Evolutionary conservation across 495 filamentous ascomycete genomes (phyloP), one percentile per base, ranked within the genome.

Genomic region (Glutinoglossum americanum): DNA sequence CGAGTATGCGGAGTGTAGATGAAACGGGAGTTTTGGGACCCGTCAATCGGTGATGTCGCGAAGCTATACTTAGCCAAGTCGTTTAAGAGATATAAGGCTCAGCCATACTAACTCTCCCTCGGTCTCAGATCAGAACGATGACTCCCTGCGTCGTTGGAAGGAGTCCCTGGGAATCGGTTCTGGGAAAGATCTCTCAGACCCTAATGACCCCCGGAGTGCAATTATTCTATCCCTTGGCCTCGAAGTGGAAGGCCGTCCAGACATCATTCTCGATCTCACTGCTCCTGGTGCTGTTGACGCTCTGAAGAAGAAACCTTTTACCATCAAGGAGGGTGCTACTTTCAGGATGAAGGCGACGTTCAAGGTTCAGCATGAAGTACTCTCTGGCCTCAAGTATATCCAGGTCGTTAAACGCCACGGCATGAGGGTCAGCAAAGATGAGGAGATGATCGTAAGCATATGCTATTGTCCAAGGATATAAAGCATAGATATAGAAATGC

Each of bases 61-160:
- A 45, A 21, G 41, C 41, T 45, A 10, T n/a, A 45, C 41, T 21
- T 10, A 9, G 37, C 37, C 41, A 45, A 45, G n/a, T 45, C n/a
- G 3, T 10, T 10, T 45, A 45, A 45, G n/a, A 21, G 19, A 45
- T 21, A 6, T 45, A 45, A 10, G 21, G 19, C 17, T 45, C 1
- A 4, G 35, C 4, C 54, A 56, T 5, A 26, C 39, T 45, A 56
- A 56, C 54, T 17, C 30, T 56, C 41, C 30, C 21, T 45, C 19
- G 51, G 57, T 69, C 28, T 17, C 3, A 78, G 81, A 84, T 65
- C 70, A 75, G 61, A 73, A 84, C 62, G 92, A 98, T 70, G 89
- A 97, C 68, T 88, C 90, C 60, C 81, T 98, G 65, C 83, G 89
- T 69, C 85, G 89, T 61, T 98, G 92, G 86, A 98, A 98, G 74